Evolutionary conservation across 768 basidiomycete genomes (phyloP).

Genomic region (Hericium erinaceus): DNA sequence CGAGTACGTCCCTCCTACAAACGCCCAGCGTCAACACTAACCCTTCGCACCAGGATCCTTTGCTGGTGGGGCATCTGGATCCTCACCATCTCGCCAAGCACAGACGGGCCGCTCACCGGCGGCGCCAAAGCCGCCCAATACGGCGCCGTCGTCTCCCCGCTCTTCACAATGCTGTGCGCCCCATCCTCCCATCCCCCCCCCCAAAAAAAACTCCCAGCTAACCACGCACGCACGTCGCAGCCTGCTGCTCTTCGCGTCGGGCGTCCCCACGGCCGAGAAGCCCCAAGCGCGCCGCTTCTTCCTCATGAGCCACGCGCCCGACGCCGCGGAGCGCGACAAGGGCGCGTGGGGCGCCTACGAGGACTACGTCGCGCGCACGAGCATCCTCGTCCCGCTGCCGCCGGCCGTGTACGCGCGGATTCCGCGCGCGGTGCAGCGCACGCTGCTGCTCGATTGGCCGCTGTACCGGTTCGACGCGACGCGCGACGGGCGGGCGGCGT

Average conservation of each 20-base stretch:
- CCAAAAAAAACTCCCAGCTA: not conserved
- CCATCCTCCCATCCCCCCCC: not conserved
- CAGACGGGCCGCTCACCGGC: constrained; percentile 31
- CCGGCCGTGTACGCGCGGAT: constrained; percentile 42
- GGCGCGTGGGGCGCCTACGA: constrained; percentile 45
- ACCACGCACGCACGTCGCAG: constrained; percentile 18
- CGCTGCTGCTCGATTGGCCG: constrained; percentile 51
- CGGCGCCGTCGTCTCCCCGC: constrained; percentile 49
- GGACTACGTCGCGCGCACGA: constrained; percentile 45
- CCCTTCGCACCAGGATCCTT: constrained; percentile 30
- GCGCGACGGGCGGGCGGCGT: not conserved
- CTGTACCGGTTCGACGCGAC: constrained; percentile 44
- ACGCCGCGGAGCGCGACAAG: constrained; percentile 16
- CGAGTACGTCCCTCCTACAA: constrained; percentile 34
- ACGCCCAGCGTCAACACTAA: no score
- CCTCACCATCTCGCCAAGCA: constrained; percentile 48
- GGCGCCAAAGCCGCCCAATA: constrained; percentile 47
- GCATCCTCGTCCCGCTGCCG: constrained; percentile 53
- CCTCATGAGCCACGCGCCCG: constrained; percentile 32
- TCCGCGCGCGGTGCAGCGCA: constrained; percentile 43
- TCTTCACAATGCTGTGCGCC: constrained; percentile 55
- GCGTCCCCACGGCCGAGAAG: constrained; percentile 63
- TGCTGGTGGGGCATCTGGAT: constrained; percentile 66
- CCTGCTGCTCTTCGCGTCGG: constrained; percentile 56
- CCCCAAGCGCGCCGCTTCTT: constrained; percentile 53